Base-by-base conservation (phyloP, 1,139 yeast species). In the Scheffersomyces titani region DNA sequence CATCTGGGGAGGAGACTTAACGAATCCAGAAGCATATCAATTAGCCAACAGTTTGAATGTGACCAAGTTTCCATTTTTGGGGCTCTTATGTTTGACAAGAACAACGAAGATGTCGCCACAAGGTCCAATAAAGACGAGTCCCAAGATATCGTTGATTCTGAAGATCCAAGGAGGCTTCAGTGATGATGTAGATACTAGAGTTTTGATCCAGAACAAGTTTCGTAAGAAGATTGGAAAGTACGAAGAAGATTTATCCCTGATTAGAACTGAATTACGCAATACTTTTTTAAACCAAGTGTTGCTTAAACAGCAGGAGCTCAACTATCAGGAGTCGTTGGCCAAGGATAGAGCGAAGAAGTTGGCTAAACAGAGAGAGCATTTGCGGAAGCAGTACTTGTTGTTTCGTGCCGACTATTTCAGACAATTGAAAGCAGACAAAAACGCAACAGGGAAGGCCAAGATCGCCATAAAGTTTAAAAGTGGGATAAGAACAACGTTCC, bases 1-100 rank as follows among this genome's bases (percentile, higher is more conserved):
- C 3, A 75, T 92, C 5, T 94, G 98, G 98, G 97, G 96, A 46
- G 97, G 98, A 7, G 90, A 90, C 68, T 84, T 90, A 40, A 82
- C 85, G 18, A 86, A 88, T 59, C 85, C 92, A 16, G 98, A 94
- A 71, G 91, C 96, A 1, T 88, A 86, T 66, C 97, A 92, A 65
- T 86, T 92, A 18, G 91, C 97, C 0, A 88, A 89, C 67, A 85
- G 89, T 52, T 81, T 93, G 59, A 84, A 85, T 59, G 90, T 89
- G 50, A 84, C 93, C 20, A 83, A 85, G 61, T 88, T 89, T 66
- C 99, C 99, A 11, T 90, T 90, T 68, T 72, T 91, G 49, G 97
- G 96, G 0, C 70, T 89, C 9, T 65, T 89, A 55, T 88, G 85
- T 64, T 78, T 83, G 71, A 92, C 84, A 60, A 65, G 83, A 59